Percentiles rank a stretch among this genome's conserved stretches.
These are phyloP conservation scores for Pleurotus platypus DNA, from an alignment of 768 basidiomycete genomes.

Conservation along the genomic window DNA sequence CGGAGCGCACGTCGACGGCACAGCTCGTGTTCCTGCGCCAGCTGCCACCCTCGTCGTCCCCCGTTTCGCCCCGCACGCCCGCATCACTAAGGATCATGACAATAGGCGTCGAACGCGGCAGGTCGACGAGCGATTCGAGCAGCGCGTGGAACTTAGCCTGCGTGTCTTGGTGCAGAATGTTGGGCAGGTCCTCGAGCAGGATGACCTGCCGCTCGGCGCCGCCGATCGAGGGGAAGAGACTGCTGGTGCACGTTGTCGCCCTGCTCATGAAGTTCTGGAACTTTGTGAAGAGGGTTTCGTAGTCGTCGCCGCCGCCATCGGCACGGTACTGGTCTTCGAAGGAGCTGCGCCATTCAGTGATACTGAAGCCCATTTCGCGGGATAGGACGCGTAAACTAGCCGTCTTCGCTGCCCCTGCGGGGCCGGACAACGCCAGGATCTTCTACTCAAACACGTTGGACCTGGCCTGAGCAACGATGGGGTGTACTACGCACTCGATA, in stretches of 20 bases:
- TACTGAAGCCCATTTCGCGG: slow-evolving; percentile 69
- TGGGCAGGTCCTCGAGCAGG: slow-evolving; percentile 88
- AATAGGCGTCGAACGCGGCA: slow-evolving; percentile 52
- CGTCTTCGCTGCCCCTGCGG: slow-evolving; percentile 90
- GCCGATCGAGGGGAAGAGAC: slow-evolving; percentile 32
- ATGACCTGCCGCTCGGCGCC: slow-evolving; percentile 51
- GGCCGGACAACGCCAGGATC: slow-evolving; percentile 82
- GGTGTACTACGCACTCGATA: slow-evolving; percentile 51
- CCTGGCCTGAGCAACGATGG: background rate
- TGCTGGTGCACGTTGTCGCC: slow-evolving; percentile 54
- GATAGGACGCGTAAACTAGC: slow-evolving; percentile 76
- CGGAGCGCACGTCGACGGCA: slow-evolving; percentile 62
- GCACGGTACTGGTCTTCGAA: slow-evolving; percentile 43
- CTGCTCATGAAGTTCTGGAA: slow-evolving; percentile 75
- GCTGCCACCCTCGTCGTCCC: slow-evolving; percentile 40
- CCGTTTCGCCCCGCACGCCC: slow-evolving; percentile 70
- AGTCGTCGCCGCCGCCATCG: slow-evolving; percentile 9
- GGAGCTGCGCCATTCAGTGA: slow-evolving; percentile 82
- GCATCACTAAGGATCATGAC: slow-evolving; percentile 84
- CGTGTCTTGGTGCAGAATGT: slow-evolving; percentile 72
- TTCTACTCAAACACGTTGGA: slow-evolving; percentile 41
- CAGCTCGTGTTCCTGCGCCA: slow-evolving; percentile 38
- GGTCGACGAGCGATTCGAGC: slow-evolving; percentile 51
- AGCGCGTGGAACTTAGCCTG: slow-evolving; percentile 71
- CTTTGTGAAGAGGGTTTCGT: slow-evolving; percentile 57